A percentile compares a stretch with the other conserved stretches of the same genome.
phyloP scores from a whole-genome alignment of 192 early-diverging fungal species.

The Coemansia sp. region DNA sequence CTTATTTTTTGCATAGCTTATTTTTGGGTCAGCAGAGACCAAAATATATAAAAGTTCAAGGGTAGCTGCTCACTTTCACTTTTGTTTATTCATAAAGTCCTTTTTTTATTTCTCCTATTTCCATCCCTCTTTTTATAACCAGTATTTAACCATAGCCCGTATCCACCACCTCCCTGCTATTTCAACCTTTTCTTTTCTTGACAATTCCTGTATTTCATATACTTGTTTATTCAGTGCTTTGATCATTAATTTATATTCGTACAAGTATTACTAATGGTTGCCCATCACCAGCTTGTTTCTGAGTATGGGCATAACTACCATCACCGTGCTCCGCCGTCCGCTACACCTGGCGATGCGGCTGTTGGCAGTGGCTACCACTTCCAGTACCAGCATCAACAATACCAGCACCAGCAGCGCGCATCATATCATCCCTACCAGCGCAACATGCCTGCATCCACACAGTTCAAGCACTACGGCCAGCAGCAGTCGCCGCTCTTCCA shows the following conservation, averaged over 20 bases:
- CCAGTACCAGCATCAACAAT: neutral
- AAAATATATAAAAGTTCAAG: slow-evolving; percentile 1
- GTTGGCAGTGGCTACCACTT: neutral
- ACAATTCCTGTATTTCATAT: neutral
- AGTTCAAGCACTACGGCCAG: neutral
- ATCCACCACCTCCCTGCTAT: neutral
- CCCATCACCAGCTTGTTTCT: neutral
- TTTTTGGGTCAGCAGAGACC: neutral
- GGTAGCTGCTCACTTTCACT: neutral
- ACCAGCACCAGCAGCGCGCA: neutral
- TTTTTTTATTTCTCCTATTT: neutral
- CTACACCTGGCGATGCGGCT: neutral
- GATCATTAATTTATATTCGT: slow-evolving; percentile 1
- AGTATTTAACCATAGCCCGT: neutral
- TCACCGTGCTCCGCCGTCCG: neutral
- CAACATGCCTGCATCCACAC: slow-evolving; percentile 2
- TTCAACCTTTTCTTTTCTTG: neutral
- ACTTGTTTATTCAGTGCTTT: neutral
- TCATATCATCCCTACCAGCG: slow-evolving; percentile 28
- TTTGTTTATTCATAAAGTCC: neutral
- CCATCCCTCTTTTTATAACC: neutral
- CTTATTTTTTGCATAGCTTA: neutral
- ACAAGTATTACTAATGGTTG: neutral
- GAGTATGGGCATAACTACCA: slow-evolving; percentile 8
- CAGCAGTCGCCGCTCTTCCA: neutral